Evolutionary conservation across 164 flowering plant species (phyloP).

Genomic region (Tetrastigma voinierianum): DNA sequence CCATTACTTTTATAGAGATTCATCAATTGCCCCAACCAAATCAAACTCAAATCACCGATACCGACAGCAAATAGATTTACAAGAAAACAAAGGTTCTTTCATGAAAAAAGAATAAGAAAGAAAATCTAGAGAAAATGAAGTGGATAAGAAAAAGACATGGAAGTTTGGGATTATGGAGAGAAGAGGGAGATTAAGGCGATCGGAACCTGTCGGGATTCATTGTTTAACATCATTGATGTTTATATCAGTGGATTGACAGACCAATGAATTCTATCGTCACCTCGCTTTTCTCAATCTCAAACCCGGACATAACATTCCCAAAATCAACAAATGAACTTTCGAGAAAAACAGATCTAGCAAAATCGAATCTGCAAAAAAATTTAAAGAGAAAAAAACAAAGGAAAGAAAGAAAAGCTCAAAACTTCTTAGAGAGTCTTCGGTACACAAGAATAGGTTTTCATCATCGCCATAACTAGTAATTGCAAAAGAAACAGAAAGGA

Average conservation of each 20-base stretch:
- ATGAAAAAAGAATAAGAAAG: no score
- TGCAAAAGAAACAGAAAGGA: no score
- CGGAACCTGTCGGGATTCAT: slow-evolving; percentile 89
- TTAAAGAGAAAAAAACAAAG: not conserved
- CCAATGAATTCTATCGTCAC: slow-evolving; percentile 67
- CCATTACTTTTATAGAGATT: slow-evolving; percentile 29
- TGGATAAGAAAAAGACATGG: not conserved
- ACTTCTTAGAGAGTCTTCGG: slow-evolving; percentile 54
- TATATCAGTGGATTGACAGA: slow-evolving; percentile 74
- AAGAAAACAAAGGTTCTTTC: no score
- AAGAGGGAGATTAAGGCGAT: slow-evolving; percentile 28
- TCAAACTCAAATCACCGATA: no score
- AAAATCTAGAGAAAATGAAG: not conserved
- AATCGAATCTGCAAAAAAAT: not conserved
- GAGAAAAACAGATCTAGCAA: not conserved
- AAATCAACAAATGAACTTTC: not conserved
- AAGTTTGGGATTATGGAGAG: not conserved
- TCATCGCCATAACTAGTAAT: slow-evolving; percentile 18
- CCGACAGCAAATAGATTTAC: no score
- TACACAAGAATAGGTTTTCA: slow-evolving; percentile 22
- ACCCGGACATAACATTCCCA: not conserved
- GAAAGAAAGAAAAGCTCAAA: slow-evolving; percentile 33
- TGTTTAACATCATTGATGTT: slow-evolving; percentile 42
- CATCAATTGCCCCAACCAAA: slow-evolving; percentile 29
- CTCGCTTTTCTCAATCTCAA: slow-evolving; percentile 29